phyloP scores from a whole-genome alignment of 2,329 filamentous ascomycete genomes.

The Dactylellina haptotyla region DNA sequence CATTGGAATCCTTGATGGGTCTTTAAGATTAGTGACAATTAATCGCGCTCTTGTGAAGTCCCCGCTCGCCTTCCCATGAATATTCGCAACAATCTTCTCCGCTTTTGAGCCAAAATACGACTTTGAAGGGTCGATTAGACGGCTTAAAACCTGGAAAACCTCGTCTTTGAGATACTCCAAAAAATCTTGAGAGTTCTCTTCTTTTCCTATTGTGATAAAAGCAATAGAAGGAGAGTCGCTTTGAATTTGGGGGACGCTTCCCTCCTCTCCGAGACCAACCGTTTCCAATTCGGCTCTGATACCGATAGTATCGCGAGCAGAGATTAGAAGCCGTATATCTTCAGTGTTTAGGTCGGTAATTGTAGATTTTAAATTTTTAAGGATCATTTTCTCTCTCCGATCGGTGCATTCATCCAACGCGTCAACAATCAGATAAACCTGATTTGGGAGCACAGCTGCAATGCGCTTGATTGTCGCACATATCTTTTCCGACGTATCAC shows the following conservation, averaged over 20 bases:
- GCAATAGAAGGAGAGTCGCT: background rate
- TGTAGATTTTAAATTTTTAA: background rate
- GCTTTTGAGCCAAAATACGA: constrained; percentile 3
- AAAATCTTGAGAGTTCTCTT: constrained; percentile 13
- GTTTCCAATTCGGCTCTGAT: constrained; percentile 9
- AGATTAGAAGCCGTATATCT: constrained; percentile 10
- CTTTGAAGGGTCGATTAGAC: background rate
- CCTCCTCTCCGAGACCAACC: background rate
- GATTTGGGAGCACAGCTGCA: background rate
- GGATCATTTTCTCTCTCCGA: constrained; percentile 6
- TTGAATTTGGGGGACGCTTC: background rate
- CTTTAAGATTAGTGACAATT: constrained; percentile 14
- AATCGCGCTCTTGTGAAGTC: constrained; percentile 28
- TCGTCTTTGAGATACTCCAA: constrained; percentile 13
- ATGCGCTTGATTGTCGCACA: constrained; percentile 2
- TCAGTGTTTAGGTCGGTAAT: background rate
- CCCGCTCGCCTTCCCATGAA: constrained; percentile 6
- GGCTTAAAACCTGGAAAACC: background rate
- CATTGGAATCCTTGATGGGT: constrained; percentile 20
- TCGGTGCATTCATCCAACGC: constrained; percentile 36
- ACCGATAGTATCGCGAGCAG: constrained; percentile 20
- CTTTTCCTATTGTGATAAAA: constrained; percentile 10
- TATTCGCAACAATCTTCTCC: background rate
- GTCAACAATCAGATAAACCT: constrained; percentile 20
- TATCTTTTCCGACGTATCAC: background rate